Percentiles rank a stretch among this genome's conserved stretches.
These are phyloP conservation scores for Eragrostis curvula DNA, from an alignment of 176 grass and related monocot genomes.

Conservation along the genomic window DNA sequence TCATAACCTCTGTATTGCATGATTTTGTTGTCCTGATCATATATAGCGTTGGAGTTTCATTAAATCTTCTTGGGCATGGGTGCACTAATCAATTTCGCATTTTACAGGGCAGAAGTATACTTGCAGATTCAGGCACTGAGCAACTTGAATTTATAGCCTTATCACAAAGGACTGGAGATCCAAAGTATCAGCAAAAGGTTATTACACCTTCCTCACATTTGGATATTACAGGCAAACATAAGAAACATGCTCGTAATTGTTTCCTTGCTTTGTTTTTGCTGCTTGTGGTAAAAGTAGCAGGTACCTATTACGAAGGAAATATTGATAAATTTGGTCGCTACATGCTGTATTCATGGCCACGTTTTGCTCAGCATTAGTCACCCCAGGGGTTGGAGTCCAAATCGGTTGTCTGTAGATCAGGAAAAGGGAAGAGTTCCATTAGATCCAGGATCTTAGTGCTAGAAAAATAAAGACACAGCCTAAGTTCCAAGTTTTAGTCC, in stretches of 20 bases:
- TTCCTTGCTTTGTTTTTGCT: conserved; percentile 7
- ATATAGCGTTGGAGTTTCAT: neutral
- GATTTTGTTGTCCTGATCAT: neutral
- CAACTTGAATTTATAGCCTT: conserved; percentile 72
- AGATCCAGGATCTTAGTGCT: neutral
- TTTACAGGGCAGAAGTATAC: conserved; percentile 53
- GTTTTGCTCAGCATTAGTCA: neutral
- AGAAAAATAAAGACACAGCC: neutral
- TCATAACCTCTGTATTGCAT: neutral
- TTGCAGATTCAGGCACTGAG: conserved; percentile 75
- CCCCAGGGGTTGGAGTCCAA: neutral
- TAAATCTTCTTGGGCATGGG: neutral
- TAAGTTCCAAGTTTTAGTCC: neutral
- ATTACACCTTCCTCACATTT: neutral
- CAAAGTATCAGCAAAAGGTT: conserved; percentile 69
- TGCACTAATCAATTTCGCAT: neutral
- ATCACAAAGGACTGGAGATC: conserved; percentile 65
- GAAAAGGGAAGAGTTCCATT: neutral
- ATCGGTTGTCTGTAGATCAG: neutral
- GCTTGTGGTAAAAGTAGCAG: neutral
- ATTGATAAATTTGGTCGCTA: neutral
- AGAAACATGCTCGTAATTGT: conserved; percentile 4
- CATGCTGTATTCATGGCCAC: neutral
- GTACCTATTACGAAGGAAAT: neutral
- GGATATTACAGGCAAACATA: neutral